These are phyloP conservation scores for Halenospora varia DNA, from an alignment of 495 filamentous ascomycete species.

Conservation along the genomic window DNA sequence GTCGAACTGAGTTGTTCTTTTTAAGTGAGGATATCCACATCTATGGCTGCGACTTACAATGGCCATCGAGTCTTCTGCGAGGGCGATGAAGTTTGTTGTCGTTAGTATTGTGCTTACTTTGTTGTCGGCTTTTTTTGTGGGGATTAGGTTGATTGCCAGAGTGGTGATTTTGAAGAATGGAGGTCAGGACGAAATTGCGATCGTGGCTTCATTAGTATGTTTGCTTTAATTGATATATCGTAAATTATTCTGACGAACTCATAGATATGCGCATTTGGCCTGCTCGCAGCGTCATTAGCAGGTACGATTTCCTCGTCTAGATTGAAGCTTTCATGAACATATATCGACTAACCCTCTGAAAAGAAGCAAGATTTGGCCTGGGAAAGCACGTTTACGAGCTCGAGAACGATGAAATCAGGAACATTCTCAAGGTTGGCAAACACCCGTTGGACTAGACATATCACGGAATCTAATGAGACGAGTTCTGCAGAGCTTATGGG, in stretches of 20 bases:
- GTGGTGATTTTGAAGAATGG: slow-evolving; percentile 2
- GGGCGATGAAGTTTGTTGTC: too few species aligned
- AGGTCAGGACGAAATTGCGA: slow-evolving; percentile 1
- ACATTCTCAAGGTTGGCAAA: neutral
- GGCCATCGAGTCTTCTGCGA: too few species aligned
- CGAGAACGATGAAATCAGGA: neutral
- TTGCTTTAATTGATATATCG: too few species aligned
- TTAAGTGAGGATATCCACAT: too few species aligned
- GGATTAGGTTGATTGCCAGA: neutral
- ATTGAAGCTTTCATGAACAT: neutral
- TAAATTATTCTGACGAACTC: too few species aligned
- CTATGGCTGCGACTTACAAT: too few species aligned
- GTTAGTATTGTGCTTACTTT: too few species aligned
- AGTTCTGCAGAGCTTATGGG: slow-evolving; percentile 15
- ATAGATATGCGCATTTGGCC: neutral
- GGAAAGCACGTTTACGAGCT: neutral
- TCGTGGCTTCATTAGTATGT: neutral
- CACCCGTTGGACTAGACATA: neutral
- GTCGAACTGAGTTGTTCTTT: too few species aligned
- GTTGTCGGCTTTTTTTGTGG: neutral
- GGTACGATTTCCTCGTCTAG: neutral
- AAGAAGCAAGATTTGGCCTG: neutral
- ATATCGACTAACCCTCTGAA: neutral
- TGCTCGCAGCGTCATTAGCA: neutral
- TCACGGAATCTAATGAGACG: neutral